Percentiles rank a stretch among this genome's conserved stretches.
These are phyloP conservation scores for Neurospora sp. DNA, from an alignment of 495 filamentous ascomycete genomes.

Conservation along the genomic window DNA sequence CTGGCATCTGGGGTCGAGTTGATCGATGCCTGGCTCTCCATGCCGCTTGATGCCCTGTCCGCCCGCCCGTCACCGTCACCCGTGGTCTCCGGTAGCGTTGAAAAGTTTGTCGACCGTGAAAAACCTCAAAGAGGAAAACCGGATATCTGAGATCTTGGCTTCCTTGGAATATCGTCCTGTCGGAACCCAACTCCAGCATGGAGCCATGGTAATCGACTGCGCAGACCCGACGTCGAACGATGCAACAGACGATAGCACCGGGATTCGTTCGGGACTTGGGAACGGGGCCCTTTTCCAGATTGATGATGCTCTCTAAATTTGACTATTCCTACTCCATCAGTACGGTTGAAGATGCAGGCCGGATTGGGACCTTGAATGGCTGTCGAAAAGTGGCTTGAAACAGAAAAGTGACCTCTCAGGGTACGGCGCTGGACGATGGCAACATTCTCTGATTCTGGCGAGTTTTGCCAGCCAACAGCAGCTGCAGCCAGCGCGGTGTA, in stretches of 20 bases:
- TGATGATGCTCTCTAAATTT: neutral
- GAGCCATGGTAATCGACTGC: neutral
- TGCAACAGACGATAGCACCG: neutral
- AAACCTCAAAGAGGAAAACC: neutral
- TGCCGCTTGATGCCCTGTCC: neutral
- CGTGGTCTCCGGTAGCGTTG: neutral
- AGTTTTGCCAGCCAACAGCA: slow-evolving; percentile 5
- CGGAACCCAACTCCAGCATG: neutral
- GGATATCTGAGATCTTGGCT: neutral
- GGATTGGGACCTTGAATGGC: neutral
- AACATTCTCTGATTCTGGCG: slow-evolving; percentile 4
- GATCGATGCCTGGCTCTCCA: neutral
- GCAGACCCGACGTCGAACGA: neutral
- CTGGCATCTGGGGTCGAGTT: neutral
- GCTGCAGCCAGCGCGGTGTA: slow-evolving; percentile 2
- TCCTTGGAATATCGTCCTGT: neutral
- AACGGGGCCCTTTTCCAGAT: neutral
- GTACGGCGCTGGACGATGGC: slow-evolving; percentile 6
- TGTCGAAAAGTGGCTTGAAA: neutral
- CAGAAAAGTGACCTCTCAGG: neutral
- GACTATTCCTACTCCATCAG: neutral
- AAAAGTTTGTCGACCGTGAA: neutral
- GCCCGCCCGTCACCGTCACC: neutral
- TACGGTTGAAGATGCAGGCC: neutral
- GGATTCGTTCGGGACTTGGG: neutral